Percentiles rank a stretch among this genome's conserved stretches.
phyloP scores from a whole-genome alignment of 805 yeast species.

The Nakazawaea wickerhamii region DNA sequence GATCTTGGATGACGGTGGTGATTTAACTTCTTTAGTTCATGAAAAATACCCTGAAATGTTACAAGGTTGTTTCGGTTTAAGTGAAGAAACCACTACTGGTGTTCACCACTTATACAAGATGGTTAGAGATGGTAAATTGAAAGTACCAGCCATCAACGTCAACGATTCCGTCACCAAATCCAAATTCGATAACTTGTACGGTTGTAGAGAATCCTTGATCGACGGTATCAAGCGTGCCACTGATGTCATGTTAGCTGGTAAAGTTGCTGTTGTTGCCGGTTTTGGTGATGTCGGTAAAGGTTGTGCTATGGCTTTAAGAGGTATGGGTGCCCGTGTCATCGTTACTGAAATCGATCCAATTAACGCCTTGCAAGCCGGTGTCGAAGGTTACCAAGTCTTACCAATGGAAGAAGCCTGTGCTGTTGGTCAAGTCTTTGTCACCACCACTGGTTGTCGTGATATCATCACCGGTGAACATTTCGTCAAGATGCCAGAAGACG shows the following conservation, averaged over 20 bases:
- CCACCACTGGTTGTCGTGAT: conserved; percentile 99
- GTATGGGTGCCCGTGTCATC: conserved; percentile 99
- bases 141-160: conserved; percentile 99
- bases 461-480: conserved; percentile 89
- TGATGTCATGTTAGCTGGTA: conserved; percentile 99
- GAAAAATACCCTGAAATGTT: conserved; percentile 97
- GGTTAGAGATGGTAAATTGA: conserved; percentile 80
- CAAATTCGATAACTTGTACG: conserved; percentile 98
- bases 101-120: conserved; percentile 98
- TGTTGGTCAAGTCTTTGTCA: conserved; percentile 94
- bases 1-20: conserved; percentile 99
- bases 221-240: conserved; percentile 99
- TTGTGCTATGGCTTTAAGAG: conserved; percentile 97
- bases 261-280: conserved; percentile 98
- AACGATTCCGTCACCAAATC: conserved; percentile 99
- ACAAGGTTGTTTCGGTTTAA: conserved; percentile 89
- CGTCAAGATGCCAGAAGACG: conserved; percentile 94
- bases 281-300: conserved; percentile 99
- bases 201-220: conserved; percentile 97
- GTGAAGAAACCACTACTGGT: conserved; percentile 99
- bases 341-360: conserved; percentile 98
- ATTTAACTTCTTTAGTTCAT: conserved; percentile 93
- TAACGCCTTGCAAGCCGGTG: conserved; percentile 99
- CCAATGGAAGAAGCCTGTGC: conserved; percentile 93
- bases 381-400: conserved; percentile 95